A percentile compares a stretch with the other conserved stretches of the same genome.
Evolutionary conservation across 2,329 filamentous ascomycete species (phyloP).

Genomic region (Paracoccidioides lutzii): DNA sequence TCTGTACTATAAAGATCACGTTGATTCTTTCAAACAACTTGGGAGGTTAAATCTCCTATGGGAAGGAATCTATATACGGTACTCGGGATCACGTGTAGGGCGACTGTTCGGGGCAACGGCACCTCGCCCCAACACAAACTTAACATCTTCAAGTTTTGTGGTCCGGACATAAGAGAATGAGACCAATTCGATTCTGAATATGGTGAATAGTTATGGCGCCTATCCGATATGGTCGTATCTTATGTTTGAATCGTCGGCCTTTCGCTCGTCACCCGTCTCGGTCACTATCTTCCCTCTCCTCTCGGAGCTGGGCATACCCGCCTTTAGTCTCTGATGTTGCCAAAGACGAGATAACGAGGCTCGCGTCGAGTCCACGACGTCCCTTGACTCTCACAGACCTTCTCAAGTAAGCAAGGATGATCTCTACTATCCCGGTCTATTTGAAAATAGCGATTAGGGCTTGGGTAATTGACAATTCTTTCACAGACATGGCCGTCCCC

Average conservation of each 20-base stretch:
- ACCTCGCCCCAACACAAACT: background rate
- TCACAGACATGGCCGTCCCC: constrained; percentile 62
- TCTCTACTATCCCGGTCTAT: background rate
- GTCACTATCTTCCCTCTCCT: constrained; percentile 5
- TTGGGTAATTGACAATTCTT: constrained; percentile 6
- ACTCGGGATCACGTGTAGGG: no score
- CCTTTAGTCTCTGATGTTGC: constrained; percentile 41
- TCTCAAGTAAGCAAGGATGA: constrained; percentile 51
- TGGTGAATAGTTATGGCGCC: constrained; percentile 12
- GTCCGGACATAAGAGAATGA: background rate
- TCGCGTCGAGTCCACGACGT: constrained; percentile 67
- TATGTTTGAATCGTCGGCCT: constrained; percentile 1
- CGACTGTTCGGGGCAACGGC: no score
- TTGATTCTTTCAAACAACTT: no score
- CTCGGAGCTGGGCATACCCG: constrained; percentile 28
- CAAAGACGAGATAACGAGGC: constrained; percentile 63
- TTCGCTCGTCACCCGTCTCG: background rate
- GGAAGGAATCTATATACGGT: no score
- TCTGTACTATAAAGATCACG: no score
- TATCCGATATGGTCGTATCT: constrained; percentile 9
- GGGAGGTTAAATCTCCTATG: no score
- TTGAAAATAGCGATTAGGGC: background rate
- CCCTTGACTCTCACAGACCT: constrained; percentile 76
- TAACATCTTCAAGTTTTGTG: background rate
- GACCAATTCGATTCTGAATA: background rate